A percentile compares a stretch with the other conserved stretches of the same genome.
These are phyloP conservation scores for Cytospora schulzeri DNA, from an alignment of 2,329 filamentous ascomycete species.

Conservation along the genomic window DNA sequence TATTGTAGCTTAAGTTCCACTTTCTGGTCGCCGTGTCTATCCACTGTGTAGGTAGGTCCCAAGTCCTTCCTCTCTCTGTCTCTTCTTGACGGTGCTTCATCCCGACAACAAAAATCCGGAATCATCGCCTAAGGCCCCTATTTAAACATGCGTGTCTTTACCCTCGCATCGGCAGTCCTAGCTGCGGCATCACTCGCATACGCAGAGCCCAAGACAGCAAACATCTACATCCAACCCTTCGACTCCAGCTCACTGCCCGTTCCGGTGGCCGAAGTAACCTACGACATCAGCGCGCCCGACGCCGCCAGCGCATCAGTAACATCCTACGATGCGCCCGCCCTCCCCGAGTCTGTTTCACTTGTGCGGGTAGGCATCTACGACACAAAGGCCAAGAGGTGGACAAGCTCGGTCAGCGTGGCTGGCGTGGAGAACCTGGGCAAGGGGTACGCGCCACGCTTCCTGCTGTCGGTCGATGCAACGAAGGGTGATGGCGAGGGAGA, in stretches of 20 bases:
- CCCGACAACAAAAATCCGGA: neutral
- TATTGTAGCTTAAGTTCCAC: neutral
- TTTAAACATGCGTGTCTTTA: slow-evolving; percentile 28
- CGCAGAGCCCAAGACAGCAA: slow-evolving; percentile 47
- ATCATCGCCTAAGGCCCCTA: neutral
- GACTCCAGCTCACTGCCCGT: slow-evolving; percentile 38
- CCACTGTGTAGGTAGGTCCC: no score
- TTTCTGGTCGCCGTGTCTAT: neutral
- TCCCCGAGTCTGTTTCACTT: slow-evolving; percentile 48
- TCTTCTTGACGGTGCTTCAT: neutral
- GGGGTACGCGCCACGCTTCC: slow-evolving; percentile 60
- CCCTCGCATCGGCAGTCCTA: slow-evolving; percentile 37
- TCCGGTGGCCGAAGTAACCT: slow-evolving; percentile 59
- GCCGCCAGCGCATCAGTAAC: slow-evolving; percentile 48
- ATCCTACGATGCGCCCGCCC: slow-evolving; percentile 59
- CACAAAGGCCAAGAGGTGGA: slow-evolving; percentile 48
- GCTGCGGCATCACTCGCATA: slow-evolving; percentile 44
- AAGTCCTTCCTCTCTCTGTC: neutral
- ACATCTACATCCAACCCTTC: slow-evolving; percentile 59
- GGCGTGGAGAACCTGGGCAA: slow-evolving; percentile 61
- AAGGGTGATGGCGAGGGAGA: slow-evolving; percentile 37
- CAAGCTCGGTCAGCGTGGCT: slow-evolving; percentile 57
- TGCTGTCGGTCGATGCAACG: slow-evolving; percentile 51
- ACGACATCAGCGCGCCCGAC: slow-evolving; percentile 46
- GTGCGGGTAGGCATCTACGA: slow-evolving; percentile 63